Evolutionary conservation across 1,139 yeast genomes (phyloP).

Genomic region (Debaryomyces nepalensis): DNA sequence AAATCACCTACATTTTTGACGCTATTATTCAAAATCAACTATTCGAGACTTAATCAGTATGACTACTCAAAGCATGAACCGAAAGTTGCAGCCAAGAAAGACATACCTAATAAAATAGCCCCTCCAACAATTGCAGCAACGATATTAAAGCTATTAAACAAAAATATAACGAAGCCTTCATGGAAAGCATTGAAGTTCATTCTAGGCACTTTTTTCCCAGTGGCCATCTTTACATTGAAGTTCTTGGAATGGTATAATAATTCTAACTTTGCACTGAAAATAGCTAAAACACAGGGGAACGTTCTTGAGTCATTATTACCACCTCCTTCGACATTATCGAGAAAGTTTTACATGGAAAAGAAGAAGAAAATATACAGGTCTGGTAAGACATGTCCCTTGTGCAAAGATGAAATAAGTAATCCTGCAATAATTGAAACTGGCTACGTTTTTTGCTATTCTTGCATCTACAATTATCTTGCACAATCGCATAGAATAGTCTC

Average conservation of each 20-base stretch:
- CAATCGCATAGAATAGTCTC: conserved; percentile 46
- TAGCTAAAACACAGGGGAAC: conserved; percentile 58
- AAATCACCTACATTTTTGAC: conserved; percentile 71
- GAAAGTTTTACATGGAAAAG: conserved; percentile 15
- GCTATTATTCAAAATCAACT: conserved; percentile 64
- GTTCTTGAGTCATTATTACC: conserved; percentile 57
- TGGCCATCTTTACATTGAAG: conserved; percentile 81
- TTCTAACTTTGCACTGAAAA: conserved; percentile 69
- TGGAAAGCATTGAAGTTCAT: conserved; percentile 42
- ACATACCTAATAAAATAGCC: conserved; percentile 38
- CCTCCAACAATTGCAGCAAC: conserved; percentile 61
- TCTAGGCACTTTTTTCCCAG: conserved; percentile 70
- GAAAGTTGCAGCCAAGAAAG: conserved; percentile 18
- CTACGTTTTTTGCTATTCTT: conserved; percentile 84
- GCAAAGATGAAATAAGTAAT: conserved; percentile 64
- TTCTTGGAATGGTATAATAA: conserved; percentile 96
- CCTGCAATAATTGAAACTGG: conserved; percentile 95
- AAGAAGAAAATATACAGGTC: conserved; percentile 32
- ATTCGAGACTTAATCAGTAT: conserved; percentile 66
- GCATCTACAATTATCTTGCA: conserved; percentile 71
- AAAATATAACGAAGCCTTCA: conserved; percentile 43
- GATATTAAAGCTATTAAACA: conserved; percentile 34
- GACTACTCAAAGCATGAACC: conserved; percentile 62
- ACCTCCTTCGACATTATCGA: conserved; percentile 47
- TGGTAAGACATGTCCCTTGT: conserved; percentile 67